Conservation (phyloP, 2,329 filamentous ascomycete species). For the Venturia pyrina region DNA sequence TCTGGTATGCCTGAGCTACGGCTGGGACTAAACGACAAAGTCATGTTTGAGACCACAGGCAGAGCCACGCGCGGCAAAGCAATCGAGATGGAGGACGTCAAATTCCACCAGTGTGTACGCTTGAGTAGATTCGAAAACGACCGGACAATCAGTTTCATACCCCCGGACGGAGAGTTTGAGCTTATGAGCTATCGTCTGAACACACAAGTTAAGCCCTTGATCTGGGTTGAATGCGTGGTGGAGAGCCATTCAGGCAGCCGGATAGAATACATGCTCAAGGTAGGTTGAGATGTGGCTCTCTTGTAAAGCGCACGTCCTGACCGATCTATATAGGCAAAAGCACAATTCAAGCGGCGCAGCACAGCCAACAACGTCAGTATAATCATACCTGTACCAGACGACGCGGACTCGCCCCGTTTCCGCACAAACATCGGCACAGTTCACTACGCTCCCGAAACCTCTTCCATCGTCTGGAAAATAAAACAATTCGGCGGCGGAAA, state of each 20-base stretch:
- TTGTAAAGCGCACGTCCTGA: not conserved
- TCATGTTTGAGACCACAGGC: constrained; percentile 98
- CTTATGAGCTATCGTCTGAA: constrained; percentile 98
- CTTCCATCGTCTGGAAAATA: constrained; percentile 98
- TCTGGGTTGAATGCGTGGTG: constrained; percentile 97
- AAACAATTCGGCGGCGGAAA: constrained; percentile 99
- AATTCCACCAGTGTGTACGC: constrained; percentile 97
- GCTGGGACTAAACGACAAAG: constrained; percentile 93
- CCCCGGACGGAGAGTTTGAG: constrained; percentile 96
- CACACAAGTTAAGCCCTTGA: constrained; percentile 94
- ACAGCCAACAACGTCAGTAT: constrained; percentile 99
- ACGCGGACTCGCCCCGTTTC: constrained; percentile 92
- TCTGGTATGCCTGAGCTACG: constrained; percentile 96
- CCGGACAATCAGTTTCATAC: constrained; percentile 96
- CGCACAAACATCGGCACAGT: constrained; percentile 95
- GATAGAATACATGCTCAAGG: constrained; percentile 98
- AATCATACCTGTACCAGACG: constrained; percentile 90
- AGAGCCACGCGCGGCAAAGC: constrained; percentile 89
- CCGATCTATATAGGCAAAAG: constrained; percentile 51
- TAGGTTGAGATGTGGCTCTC: constrained; percentile 20
- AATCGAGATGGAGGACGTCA: constrained; percentile 99
- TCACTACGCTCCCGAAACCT: constrained; percentile 95
- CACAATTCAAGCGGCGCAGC: constrained; percentile 94
- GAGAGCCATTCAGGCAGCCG: constrained; percentile 91
- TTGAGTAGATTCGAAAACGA: constrained; percentile 97